Conservation (phyloP, 495 filamentous ascomycete genomes). For the Penicillium angulare region DNA sequence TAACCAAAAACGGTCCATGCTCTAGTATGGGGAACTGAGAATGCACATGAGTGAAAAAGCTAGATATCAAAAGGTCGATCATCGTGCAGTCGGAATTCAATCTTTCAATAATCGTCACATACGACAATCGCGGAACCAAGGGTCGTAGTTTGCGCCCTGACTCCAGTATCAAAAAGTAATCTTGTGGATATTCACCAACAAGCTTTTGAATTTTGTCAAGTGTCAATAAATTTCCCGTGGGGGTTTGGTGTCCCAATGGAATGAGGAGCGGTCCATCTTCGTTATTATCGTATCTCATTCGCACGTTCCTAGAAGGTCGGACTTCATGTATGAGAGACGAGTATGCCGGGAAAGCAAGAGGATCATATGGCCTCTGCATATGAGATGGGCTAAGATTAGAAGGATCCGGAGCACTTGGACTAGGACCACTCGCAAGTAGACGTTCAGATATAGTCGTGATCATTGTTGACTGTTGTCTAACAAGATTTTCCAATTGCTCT, state of each 20-base stretch:
- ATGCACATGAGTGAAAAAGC: slow-evolving; percentile 15
- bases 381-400: background rate
- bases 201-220: slow-evolving; percentile 16
- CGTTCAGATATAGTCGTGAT: slow-evolving; percentile 8
- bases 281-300: slow-evolving; percentile 1
- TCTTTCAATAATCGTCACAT: background rate
- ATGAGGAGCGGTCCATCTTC: slow-evolving; percentile 11
- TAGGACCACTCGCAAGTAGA: background rate
- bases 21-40: slow-evolving; percentile 16
- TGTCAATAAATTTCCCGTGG: slow-evolving; percentile 12
- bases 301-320: background rate
- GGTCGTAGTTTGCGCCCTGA: slow-evolving; percentile 7
- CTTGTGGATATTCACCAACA: slow-evolving; percentile 19
- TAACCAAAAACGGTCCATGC: background rate
- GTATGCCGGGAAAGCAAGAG: background rate
- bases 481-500: slow-evolving; percentile 5
- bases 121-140: background rate
- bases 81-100: background rate
- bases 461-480: slow-evolving; percentile 7
- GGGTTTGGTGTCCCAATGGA: slow-evolving; percentile 13
- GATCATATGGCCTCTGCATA: background rate
- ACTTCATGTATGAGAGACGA: background rate
- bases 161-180: slow-evolving; percentile 17
- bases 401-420: background rate
- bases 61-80: slow-evolving; percentile 1